A percentile compares a stretch with the other conserved stretches of the same genome.
Evolutionary conservation across 164 flowering plant species (phyloP).

Genomic region (Warburgia ugandensis): DNA sequence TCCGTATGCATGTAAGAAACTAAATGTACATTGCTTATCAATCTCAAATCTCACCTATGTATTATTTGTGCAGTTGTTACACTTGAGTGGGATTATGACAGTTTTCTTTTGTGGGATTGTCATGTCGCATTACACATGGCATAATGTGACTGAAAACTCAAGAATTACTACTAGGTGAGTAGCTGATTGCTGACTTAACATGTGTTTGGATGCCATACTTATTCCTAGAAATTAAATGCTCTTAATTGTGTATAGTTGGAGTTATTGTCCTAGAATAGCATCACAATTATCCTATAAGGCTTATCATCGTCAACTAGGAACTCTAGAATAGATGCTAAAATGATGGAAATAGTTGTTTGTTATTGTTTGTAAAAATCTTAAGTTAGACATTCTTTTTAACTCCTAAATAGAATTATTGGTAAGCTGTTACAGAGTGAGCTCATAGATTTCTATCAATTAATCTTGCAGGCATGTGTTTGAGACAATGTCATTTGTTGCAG

Average conservation of each 20-base stretch:
- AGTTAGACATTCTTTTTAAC: neutral
- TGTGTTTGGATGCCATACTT: neutral
- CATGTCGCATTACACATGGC: constrained; percentile 97
- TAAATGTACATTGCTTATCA: neutral
- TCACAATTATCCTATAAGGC: no score
- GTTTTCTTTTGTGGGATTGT: constrained; percentile 87
- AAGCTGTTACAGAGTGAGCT: no score
- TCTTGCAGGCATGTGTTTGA: constrained; percentile 78
- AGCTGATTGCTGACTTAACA: neutral
- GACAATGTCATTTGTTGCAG: constrained; percentile 76
- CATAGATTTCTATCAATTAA: neutral
- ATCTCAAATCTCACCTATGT: neutral
- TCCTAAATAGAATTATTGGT: neutral
- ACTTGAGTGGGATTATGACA: constrained; percentile 80
- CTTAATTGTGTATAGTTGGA: neutral
- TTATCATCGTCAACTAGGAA: no score
- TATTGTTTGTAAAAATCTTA: no score
- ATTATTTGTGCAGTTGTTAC: constrained; percentile 46
- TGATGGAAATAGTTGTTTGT: no score
- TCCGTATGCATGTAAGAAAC: neutral
- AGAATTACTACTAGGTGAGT: constrained; percentile 70
- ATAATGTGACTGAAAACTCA: constrained; percentile 75
- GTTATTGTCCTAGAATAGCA: no score
- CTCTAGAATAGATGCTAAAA: no score
- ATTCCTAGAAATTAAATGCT: neutral